Base-by-base conservation (phyloP, 768 basidiomycete species). In the Pisolithus sp. region DNA sequence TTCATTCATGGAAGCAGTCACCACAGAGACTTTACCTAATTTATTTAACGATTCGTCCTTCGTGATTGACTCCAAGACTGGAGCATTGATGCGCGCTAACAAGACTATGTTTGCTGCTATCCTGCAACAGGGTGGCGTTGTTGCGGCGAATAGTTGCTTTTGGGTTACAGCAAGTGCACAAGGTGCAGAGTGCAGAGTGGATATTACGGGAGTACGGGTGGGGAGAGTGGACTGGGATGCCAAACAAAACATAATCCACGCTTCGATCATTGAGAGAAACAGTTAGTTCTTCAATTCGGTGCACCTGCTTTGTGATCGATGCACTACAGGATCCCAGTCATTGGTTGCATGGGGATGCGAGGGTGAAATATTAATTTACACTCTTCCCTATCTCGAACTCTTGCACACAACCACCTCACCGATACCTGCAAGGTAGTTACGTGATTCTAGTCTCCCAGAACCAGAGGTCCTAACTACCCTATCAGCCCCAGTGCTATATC, bases 181-280 rank as follows among this genome's bases (percentile, higher is more conserved):
- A 57, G 81, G 82, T 48, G 84, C 78, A 2, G 73, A 81, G 53
- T 75, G 73, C 47, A 72, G 74, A 43, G 66, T 76, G 4, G 77
- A 85, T 58, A 72, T 89, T 36, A 80, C 73, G 43, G 89, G 89
- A 3, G 80, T 87, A 13, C 73, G 79, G 42, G 65, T 90, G 18
- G 80, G 76, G 4, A 87, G 80, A 63, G 76, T 73, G 2, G 86
- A 91, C 18, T 83, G 87, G 81, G 70, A 72, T 18, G 82, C 80
- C 58, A 59, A 64, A 13, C 84, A 83, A 8, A 64, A 65, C 7
- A 76, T 83, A 10, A 68, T 76, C 24, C 65, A 68, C 38, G 74
- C 73, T 7, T 76, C 82, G 44, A 72, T 86, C 15, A 71, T 91
- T 4, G 79, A 80, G 49, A 79, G 77, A 58, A 74, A 80, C 58